Percentiles rank a stretch among this genome's conserved stretches.
These are phyloP conservation scores for Creolimax fragrantissima DNA, from an alignment of 78 protist species.

Conservation along the genomic window DNA sequence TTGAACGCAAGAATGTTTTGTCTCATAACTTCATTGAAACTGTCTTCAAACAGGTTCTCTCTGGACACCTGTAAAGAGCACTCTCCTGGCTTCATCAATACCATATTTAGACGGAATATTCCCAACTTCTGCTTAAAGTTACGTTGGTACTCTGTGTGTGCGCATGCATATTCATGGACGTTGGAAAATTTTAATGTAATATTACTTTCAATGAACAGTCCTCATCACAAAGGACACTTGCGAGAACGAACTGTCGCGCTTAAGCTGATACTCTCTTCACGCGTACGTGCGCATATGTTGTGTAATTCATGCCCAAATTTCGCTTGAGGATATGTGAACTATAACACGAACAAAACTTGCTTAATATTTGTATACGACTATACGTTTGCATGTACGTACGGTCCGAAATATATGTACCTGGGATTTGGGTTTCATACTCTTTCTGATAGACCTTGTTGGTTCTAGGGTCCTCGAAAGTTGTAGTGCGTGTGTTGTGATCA, in stretches of 20 bases:
- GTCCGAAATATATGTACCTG: neutral
- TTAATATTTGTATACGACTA: too few relatives aligned
- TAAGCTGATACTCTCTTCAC: too few relatives aligned
- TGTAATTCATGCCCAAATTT: too few relatives aligned
- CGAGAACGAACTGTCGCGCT: too few relatives aligned
- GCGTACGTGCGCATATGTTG: too few relatives aligned
- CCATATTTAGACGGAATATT: neutral
- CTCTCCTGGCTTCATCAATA: neutral
- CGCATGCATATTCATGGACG: neutral
- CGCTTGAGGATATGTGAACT: too few relatives aligned
- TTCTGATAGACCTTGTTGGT: neutral
- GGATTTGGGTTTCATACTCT: neutral
- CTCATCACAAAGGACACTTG: too few relatives aligned
- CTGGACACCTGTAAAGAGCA: neutral
- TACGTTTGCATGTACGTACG: too few relatives aligned
- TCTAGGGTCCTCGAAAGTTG: slow-evolving; percentile 39
- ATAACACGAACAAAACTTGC: too few relatives aligned
- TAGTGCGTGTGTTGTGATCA: slow-evolving; percentile 38
- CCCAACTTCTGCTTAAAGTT: neutral
- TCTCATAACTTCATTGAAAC: neutral
- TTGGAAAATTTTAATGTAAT: too few relatives aligned
- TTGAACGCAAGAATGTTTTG: neutral
- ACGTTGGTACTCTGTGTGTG: slow-evolving; percentile 10
- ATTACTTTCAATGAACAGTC: too few relatives aligned
- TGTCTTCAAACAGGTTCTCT: slow-evolving; percentile 27